Percentiles rank a stretch among this genome's conserved stretches.
Evolutionary conservation across 805 yeast genomes (phyloP).

Genomic region (Nakazawaea sp.): DNA sequence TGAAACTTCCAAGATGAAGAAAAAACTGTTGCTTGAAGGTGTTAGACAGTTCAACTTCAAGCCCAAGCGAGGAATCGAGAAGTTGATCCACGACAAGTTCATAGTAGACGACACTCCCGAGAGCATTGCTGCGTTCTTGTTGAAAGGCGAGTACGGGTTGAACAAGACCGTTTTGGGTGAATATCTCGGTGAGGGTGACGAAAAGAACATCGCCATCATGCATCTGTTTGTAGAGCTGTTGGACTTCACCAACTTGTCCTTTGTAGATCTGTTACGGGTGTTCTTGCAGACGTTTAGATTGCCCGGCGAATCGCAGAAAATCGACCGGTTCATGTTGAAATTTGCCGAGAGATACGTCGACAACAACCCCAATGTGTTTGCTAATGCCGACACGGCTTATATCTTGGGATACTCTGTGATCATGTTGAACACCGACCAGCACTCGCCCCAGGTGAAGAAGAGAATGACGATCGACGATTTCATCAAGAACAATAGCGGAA

Average conservation of each 20-base stretch:
- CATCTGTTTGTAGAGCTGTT: slow-evolving; percentile 87
- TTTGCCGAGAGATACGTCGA: slow-evolving; percentile 89
- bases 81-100: slow-evolving; percentile 57
- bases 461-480: slow-evolving; percentile 89
- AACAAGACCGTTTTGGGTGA: slow-evolving; percentile 88
- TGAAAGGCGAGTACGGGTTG: slow-evolving; percentile 62
- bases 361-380: slow-evolving; percentile 83
- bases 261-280: slow-evolving; percentile 80
- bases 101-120: slow-evolving; percentile 52
- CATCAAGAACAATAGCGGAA: slow-evolving; percentile 79
- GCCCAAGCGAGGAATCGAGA: slow-evolving; percentile 73
- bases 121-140: slow-evolving; percentile 68
- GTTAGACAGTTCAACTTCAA: slow-evolving; percentile 75
- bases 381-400: slow-evolving; percentile 92
- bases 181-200: slow-evolving; percentile 84
- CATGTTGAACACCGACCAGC: slow-evolving; percentile 91
- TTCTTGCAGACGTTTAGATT: slow-evolving; percentile 85
- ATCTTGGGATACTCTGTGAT: slow-evolving; percentile 88
- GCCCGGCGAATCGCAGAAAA: slow-evolving; percentile 98
- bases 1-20: slow-evolving; percentile 75
- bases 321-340: slow-evolving; percentile 93
- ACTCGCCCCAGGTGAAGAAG: slow-evolving; percentile 77
- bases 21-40: slow-evolving; percentile 75
- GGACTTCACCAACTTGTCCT: slow-evolving; percentile 62
- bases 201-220: slow-evolving; percentile 73